Evolutionary conservation across 2,329 filamentous ascomycete species (phyloP), one percentile per base, ranked within the genome.

Genomic region (Colletotrichum godetiae): DNA sequence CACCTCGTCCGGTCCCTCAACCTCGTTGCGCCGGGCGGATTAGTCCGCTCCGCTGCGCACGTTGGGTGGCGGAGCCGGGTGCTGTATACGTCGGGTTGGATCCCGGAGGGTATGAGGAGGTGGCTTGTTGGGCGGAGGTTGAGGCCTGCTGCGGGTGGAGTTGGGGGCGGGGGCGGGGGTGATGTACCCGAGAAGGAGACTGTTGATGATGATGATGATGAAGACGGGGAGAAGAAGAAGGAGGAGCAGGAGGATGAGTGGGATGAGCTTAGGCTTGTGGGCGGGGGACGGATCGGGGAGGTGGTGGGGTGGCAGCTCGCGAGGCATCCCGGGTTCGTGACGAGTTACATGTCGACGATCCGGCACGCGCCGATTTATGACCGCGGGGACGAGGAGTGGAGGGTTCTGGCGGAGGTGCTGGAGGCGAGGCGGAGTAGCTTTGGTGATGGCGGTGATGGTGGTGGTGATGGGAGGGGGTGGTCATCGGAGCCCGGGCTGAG

Each of bases 241-340:
- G 88, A 82, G 8, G 83, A 83, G 2, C 76, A 77, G 19, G 76
- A 76, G 12, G 88, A 86, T 75, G 83, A 88, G 72, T 81, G 84
- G 66, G 86, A 89, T 31, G 75, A 84, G 1, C 81, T 94, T 22
- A 42, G 15, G 88, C 91, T 4, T 84, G 84, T 3, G 81, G 82
- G 13, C 84, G 88, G 65, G 86, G 88, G 0, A 77, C 83, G 88
- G 8, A 88, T 94, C 4, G 88, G 90, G 0, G 86, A 87, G 4
- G 89, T 93, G 0, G 90, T 95, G 61, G 82, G 84, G 58, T 95
- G 93, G 92, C 94, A 96, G 81, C 83, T 94, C 24, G 83, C 86
- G 46, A 79, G 88, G 33, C 93, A 96, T 79, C 78, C 80, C 1
- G 94, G 93, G 0, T 95, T 94, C 78, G 84, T 94, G 5, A 84